These are phyloP conservation scores for Diaporthe nobilis DNA, from an alignment of 2,329 filamentous ascomycete species.

Conservation along the genomic window DNA sequence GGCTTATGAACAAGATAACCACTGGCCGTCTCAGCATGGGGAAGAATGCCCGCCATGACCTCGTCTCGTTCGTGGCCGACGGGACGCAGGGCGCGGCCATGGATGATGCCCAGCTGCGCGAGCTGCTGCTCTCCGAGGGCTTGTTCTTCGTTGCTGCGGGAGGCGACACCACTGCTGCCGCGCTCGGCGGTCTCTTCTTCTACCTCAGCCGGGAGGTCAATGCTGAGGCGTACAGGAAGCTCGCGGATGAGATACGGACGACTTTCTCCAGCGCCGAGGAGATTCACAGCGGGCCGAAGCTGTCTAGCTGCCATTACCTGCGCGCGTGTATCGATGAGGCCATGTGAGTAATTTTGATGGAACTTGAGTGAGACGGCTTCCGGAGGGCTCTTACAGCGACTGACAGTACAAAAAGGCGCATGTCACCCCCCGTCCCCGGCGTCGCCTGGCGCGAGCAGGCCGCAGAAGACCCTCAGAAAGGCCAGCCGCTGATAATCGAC, in stretches of 20 bases:
- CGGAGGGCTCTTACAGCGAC: neutral
- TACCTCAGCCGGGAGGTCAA: neutral
- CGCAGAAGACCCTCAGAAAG: neutral
- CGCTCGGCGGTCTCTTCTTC: neutral
- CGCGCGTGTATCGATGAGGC: constrained; percentile 18
- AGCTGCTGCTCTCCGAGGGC: neutral
- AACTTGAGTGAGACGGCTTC: neutral
- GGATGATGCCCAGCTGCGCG: neutral
- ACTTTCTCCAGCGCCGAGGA: neutral
- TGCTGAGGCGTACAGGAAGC: neutral
- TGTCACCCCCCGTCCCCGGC: neutral
- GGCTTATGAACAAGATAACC: neutral
- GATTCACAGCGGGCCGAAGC: neutral
- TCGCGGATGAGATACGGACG: neutral
- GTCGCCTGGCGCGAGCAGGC: constrained; percentile 12
- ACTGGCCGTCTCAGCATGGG: neutral
- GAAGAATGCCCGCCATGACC: neutral
- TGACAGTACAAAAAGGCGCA: neutral
- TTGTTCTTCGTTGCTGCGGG: neutral
- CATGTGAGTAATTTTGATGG: constrained; percentile 5
- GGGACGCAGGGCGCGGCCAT: neutral
- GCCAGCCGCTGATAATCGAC: constrained; percentile 16
- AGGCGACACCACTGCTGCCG: constrained; percentile 7
- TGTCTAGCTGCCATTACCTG: constrained; percentile 6
- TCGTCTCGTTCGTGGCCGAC: neutral